Conservation (phyloP, 768 basidiomycete species). For the Sporobolomyces roseus region DNA sequence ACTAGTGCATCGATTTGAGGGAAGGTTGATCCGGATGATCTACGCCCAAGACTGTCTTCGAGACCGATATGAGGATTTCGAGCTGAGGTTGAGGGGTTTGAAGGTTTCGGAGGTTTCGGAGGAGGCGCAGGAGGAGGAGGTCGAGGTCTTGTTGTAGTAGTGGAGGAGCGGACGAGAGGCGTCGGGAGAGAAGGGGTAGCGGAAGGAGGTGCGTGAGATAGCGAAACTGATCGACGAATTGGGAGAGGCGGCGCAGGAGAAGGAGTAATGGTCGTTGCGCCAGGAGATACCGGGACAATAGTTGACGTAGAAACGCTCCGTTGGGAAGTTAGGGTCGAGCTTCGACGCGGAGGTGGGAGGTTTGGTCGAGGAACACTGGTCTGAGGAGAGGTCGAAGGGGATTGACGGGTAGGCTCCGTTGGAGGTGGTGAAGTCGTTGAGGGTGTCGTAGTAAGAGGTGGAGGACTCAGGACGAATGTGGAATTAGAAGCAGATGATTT, state of each 20-base stretch:
- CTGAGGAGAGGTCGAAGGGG: background rate
- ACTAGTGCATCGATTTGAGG: too few relatives aligned
- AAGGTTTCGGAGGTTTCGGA: background rate
- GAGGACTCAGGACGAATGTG: too few relatives aligned
- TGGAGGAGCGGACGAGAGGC: background rate
- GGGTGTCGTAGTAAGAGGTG: background rate
- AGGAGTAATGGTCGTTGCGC: too few relatives aligned
- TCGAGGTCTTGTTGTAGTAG: background rate
- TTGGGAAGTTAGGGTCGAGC: background rate
- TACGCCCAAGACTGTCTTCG: background rate
- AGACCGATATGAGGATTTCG: background rate
- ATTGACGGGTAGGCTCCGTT: background rate
- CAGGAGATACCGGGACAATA: background rate
- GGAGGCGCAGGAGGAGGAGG: background rate
- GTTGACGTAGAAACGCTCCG: background rate
- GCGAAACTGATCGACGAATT: background rate
- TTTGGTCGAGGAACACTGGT: background rate
- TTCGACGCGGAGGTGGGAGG: background rate
- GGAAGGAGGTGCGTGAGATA: background rate
- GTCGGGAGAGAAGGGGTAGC: background rate
- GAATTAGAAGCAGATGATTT: background rate
- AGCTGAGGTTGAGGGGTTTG: background rate
- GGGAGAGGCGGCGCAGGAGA: slow-evolving; percentile 3
- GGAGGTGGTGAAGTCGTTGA: background rate
- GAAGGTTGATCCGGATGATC: too few relatives aligned